Evolutionary conservation across 192 early-diverging fungal species (phyloP).

Genomic region (Coemansia sp.): DNA sequence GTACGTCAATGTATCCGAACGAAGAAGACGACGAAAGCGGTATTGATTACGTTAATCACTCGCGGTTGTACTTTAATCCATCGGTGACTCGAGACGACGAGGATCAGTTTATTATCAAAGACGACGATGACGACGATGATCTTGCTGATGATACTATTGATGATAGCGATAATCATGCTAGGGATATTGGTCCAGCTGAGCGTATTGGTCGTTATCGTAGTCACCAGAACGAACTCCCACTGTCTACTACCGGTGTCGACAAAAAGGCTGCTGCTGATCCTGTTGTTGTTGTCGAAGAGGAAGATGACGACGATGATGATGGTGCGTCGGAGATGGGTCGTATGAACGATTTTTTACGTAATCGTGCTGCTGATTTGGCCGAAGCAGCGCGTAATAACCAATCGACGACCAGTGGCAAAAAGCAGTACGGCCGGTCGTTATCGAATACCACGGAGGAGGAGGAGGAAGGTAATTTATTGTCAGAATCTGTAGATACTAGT

Average conservation of each 20-base stretch:
- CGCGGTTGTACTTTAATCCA: slow-evolving; percentile 29
- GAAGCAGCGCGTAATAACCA: background rate
- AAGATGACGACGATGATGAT: slow-evolving; percentile 30
- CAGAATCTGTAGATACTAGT: slow-evolving; percentile 24
- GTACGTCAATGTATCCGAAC: slow-evolving; percentile 19
- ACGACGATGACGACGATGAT: slow-evolving; percentile 18
- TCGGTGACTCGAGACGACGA: slow-evolving; percentile 25
- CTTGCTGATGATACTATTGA: background rate
- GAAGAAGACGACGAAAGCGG: slow-evolving; percentile 30
- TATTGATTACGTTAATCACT: slow-evolving; percentile 22
- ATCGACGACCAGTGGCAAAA: background rate
- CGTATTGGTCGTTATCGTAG: slow-evolving; percentile 50
- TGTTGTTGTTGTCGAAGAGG: slow-evolving; percentile 12
- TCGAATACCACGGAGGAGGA: no score
- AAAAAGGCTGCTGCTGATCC: background rate
- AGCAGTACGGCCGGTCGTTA: background rate
- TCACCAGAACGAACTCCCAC: slow-evolving; percentile 43
- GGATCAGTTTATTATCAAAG: slow-evolving; percentile 43
- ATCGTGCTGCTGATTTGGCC: slow-evolving; percentile 19
- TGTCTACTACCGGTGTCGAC: background rate
- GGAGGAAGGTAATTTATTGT: slow-evolving; percentile 31
- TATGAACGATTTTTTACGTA: slow-evolving; percentile 20
- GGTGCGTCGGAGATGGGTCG: slow-evolving; percentile 21
- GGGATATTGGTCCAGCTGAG: slow-evolving; percentile 39
- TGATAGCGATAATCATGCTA: slow-evolving; percentile 14